phyloP scores from a whole-genome alignment of 805 yeast genomes.

The Yamadazyma olivae region DNA sequence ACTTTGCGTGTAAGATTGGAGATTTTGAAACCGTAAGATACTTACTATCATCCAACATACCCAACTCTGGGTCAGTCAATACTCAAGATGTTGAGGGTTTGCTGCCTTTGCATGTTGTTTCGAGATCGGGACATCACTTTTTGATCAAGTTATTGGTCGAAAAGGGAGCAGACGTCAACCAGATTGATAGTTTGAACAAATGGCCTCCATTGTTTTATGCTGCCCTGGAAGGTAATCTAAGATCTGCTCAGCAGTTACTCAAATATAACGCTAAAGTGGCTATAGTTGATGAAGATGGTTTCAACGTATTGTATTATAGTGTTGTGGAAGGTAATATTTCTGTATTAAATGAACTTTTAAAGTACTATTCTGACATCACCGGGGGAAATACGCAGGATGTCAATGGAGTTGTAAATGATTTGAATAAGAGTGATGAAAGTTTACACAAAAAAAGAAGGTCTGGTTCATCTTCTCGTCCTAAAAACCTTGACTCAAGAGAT shows the following conservation, averaged over 20 bases:
- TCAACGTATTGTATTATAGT: slow-evolving; percentile 81
- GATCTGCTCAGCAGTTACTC: slow-evolving; percentile 68
- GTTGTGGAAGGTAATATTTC: slow-evolving; percentile 90
- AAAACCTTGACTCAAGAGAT: neutral
- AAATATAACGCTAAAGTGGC: slow-evolving; percentile 68
- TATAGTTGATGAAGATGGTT: slow-evolving; percentile 74
- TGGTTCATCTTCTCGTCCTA: neutral
- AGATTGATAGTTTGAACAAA: slow-evolving; percentile 76
- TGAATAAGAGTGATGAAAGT: slow-evolving; percentile 1
- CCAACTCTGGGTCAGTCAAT: slow-evolving; percentile 27
- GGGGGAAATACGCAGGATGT: slow-evolving; percentile 4
- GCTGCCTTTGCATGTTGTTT: slow-evolving; percentile 82
- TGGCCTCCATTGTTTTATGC: slow-evolving; percentile 96
- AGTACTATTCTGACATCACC: slow-evolving; percentile 22
- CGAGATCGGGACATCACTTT: slow-evolving; percentile 74
- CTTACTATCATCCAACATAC: slow-evolving; percentile 38
- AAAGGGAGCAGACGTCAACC: slow-evolving; percentile 74
- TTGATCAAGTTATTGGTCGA: slow-evolving; percentile 65
- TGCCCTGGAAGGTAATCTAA: slow-evolving; percentile 76
- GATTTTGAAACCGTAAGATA: slow-evolving; percentile 66
- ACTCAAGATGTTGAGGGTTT: slow-evolving; percentile 85
- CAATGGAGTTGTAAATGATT: slow-evolving; percentile 1
- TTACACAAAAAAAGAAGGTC: slow-evolving; percentile 1
- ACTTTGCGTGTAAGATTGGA: slow-evolving; percentile 86
- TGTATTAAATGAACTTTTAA: slow-evolving; percentile 69